These are phyloP conservation scores for Hexamita inflata DNA, from an alignment of 208 protist genomes.

Conservation along the genomic window DNA sequence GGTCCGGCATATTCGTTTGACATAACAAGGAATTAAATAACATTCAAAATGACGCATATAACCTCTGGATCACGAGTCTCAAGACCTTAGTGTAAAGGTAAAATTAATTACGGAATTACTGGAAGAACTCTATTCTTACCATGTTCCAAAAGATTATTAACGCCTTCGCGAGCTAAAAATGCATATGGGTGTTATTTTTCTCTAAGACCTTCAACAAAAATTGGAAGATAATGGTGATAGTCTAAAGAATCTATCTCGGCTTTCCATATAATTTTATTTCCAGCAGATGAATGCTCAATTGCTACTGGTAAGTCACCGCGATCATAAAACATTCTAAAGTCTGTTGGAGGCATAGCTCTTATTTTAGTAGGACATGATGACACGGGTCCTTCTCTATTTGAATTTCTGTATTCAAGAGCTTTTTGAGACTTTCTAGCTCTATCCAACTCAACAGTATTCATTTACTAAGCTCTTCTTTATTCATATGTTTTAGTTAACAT, in stretches of 20 bases:
- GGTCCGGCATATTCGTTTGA: conserved; percentile 76
- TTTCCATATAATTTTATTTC: conserved; percentile 78
- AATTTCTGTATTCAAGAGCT: not conserved
- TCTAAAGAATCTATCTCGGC: conserved; percentile 84
- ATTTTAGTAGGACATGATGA: conserved; percentile 33
- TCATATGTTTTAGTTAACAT: no score
- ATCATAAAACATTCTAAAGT: conserved; percentile 89
- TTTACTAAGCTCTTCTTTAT: no score
- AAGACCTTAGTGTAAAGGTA: conserved; percentile 86
- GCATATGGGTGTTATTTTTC: conserved; percentile 85
- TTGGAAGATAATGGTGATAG: conserved; percentile 93
- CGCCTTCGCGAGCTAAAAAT: conserved; percentile 78
- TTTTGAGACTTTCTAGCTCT: no score
- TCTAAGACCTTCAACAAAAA: conserved; percentile 90
- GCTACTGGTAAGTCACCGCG: conserved; percentile 83
- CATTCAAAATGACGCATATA: conserved; percentile 73
- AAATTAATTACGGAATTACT: conserved; percentile 89
- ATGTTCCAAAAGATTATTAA: conserved; percentile 70
- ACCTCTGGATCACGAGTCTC: conserved; percentile 83
- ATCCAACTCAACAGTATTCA: no score
- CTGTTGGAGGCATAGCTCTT: conserved; percentile 59
- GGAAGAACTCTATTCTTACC: conserved; percentile 79
- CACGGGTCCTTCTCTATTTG: not conserved
- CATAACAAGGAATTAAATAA: conserved; percentile 80
- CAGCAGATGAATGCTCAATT: conserved; percentile 70